phyloP scores from a whole-genome alignment of 257 asterid genomes.

The Penstemon davidsonii region DNA sequence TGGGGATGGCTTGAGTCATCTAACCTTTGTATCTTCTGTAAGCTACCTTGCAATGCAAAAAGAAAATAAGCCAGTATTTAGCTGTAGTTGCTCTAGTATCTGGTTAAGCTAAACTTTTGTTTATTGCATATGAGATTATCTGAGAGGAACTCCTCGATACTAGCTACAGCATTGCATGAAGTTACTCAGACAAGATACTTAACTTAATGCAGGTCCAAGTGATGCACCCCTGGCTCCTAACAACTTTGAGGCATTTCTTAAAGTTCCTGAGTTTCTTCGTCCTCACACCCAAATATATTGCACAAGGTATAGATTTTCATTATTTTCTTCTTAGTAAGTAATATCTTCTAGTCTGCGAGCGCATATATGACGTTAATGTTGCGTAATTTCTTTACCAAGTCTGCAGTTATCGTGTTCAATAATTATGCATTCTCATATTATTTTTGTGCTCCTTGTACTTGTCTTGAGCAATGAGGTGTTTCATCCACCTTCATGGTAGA shows the following conservation, averaged over 20 bases:
- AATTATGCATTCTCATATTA: conserved; percentile 12
- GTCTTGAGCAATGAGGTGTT: neutral
- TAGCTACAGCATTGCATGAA: neutral
- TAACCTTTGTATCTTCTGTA: conserved; percentile 10
- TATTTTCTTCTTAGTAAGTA: conserved; percentile 13
- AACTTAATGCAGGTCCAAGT: conserved; percentile 74
- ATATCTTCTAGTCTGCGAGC: neutral
- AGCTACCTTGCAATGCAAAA: conserved; percentile 7
- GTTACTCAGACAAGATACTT: conserved; percentile 20
- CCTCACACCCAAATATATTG: conserved; percentile 95
- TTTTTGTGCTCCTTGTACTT: conserved; percentile 11
- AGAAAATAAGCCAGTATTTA: conserved; percentile 10
- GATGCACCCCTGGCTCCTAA: conserved; percentile 93
- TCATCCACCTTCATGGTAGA: neutral
- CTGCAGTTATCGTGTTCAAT: neutral
- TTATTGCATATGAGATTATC: conserved; percentile 10
- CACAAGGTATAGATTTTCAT: conserved; percentile 63
- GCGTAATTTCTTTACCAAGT: neutral
- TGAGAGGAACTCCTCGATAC: conserved; percentile 11
- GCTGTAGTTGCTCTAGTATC: conserved; percentile 19
- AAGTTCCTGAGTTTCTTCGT: conserved; percentile 91
- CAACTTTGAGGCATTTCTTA: conserved; percentile 92
- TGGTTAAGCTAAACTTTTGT: conserved; percentile 3
- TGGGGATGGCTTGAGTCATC: conserved; percentile 24
- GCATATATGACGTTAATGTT: neutral